These are phyloP conservation scores for Rhodotorula sp. DNA, from an alignment of 1,284 basidiomycete genomes.

Conservation along the genomic window DNA sequence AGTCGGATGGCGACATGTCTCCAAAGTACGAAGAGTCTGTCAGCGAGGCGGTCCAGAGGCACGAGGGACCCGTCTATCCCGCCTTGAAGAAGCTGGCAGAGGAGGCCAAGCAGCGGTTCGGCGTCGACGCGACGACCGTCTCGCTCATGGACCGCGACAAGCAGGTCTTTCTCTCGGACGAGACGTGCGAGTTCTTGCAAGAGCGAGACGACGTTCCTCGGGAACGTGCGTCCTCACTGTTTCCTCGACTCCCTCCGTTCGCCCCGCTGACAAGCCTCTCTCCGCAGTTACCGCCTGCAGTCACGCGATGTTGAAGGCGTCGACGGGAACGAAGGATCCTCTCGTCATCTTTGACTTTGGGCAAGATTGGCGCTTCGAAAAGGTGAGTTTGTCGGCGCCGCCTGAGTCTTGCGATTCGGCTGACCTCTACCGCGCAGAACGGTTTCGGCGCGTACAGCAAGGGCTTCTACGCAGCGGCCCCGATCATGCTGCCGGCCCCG, in stretches of 20 bases:
- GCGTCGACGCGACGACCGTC: slow-evolving; percentile 23
- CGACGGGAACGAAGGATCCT: slow-evolving; percentile 31
- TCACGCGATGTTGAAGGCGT: slow-evolving; percentile 34
- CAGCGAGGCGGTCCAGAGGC: not conserved
- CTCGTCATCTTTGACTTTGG: slow-evolving; percentile 37
- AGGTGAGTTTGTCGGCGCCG: not conserved
- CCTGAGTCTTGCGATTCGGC: not conserved
- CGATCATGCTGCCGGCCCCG: slow-evolving; percentile 33
- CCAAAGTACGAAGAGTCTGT: not conserved
- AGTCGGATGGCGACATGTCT: not conserved
- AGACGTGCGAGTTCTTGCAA: slow-evolving; percentile 9
- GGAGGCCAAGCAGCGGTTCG: slow-evolving; percentile 25
- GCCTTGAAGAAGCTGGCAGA: slow-evolving; percentile 25
- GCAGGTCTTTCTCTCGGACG: slow-evolving; percentile 34
- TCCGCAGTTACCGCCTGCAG: slow-evolving; percentile 25
- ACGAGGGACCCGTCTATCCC: slow-evolving; percentile 13
- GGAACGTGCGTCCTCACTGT: slow-evolving; percentile 20
- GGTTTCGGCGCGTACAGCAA: slow-evolving; percentile 25
- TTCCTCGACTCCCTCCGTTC: not conserved
- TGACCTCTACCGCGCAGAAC: slow-evolving; percentile 5
- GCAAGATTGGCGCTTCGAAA: slow-evolving; percentile 35
- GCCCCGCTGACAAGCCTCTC: not conserved
- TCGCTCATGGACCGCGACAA: slow-evolving; percentile 34
- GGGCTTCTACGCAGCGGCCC: slow-evolving; percentile 39
- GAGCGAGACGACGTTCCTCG: slow-evolving; percentile 4